Base-by-base conservation (phyloP, 164 flowering plant genomes). In the Taxillus chinensis region DNA sequence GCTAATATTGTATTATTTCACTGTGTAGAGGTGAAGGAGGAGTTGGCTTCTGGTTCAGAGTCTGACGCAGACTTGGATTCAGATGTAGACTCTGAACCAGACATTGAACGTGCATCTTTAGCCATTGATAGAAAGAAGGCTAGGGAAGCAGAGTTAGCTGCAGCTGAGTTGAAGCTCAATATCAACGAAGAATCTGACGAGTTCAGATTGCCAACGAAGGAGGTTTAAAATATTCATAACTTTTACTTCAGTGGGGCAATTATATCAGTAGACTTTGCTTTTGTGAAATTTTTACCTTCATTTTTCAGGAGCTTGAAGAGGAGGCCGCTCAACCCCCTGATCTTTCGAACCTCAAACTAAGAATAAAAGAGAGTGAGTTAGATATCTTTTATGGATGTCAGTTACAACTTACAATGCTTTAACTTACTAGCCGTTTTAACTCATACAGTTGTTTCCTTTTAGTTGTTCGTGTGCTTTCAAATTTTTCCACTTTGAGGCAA, bases 391-490 rank as follows among this genome's bases (percentile, higher is more conserved):
- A n/a, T n/a, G n/a, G n/a, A n/a, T n/a, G n/a, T n/a, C n/a, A n/a
- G n/a, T n/a, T n/a, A 12, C 8, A 37, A 43, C 15, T 54, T 60
- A 41, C 38, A 8, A 38, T 17, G 60, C 42, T 57, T 4, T 9
- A 46, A 41, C 57, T 11, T 8, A 43, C 13, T 49, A 66, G 60
- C 13, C 1, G 49, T 39, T 27, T 39, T n/a, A 50, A 5, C 27
- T 48, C n/a, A 37, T 45, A 62, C 17, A 9, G 62, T 43, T 0
- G 14, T 3, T 2, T 27, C 27, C 27, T 15, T 39, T 41, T 67
- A 95, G 99, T 85, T 83, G 82, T 78, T 65, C 82, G 96, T 60
- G 89, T 95, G 38, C 85, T 95, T 46, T 86, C 95, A 42, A 87
- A 91, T 78, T 89, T 95, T 54, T 80, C 79, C 62, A 49, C 78